A percentile compares a stretch with the other conserved stretches of the same genome.
These are phyloP conservation scores for Hortiboletus campestris DNA, from an alignment of 768 basidiomycete genomes.

Conservation along the genomic window DNA sequence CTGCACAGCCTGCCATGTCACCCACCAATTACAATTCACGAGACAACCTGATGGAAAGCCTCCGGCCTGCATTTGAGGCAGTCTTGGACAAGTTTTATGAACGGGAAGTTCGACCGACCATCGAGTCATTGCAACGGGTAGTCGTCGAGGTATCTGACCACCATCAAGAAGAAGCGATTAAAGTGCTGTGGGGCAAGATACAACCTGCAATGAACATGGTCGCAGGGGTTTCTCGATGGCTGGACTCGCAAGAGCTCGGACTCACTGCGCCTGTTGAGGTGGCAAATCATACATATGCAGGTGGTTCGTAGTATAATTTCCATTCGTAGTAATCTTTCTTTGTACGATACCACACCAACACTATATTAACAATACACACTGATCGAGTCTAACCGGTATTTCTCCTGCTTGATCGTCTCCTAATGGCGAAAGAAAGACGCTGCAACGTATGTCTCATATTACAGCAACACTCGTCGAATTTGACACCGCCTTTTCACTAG, in stretches of 20 bases:
- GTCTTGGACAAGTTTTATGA: conserved; percentile 24
- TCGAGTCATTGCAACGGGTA: conserved; percentile 10
- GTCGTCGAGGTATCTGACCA: conserved; percentile 15
- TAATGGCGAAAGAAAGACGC: conserved; percentile 23
- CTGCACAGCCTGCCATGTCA: background rate
- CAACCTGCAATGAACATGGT: conserved; percentile 34
- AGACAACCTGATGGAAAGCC: conserved; percentile 18
- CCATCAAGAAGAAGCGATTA: conserved; percentile 22
- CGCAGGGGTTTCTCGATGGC: conserved; percentile 28
- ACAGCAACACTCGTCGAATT: background rate
- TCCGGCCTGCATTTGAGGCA: conserved; percentile 20
- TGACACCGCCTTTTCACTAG: conserved; percentile 13
- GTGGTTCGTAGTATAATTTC: background rate
- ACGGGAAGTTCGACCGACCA: conserved; percentile 19
- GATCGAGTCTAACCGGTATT: background rate
- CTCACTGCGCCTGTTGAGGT: conserved; percentile 18
- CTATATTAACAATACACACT: background rate
- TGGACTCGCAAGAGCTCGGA: conserved; percentile 29
- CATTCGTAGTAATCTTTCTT: conserved; percentile 14
- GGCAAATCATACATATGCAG: background rate
- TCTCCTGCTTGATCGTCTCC: background rate
- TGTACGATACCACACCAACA: conserved; percentile 16
- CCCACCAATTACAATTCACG: background rate
- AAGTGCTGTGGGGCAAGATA: conserved; percentile 27
- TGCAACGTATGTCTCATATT: conserved; percentile 28